Base-by-base conservation (phyloP, 305 asterid genomes). In the Euphrasia arctica region DNA sequence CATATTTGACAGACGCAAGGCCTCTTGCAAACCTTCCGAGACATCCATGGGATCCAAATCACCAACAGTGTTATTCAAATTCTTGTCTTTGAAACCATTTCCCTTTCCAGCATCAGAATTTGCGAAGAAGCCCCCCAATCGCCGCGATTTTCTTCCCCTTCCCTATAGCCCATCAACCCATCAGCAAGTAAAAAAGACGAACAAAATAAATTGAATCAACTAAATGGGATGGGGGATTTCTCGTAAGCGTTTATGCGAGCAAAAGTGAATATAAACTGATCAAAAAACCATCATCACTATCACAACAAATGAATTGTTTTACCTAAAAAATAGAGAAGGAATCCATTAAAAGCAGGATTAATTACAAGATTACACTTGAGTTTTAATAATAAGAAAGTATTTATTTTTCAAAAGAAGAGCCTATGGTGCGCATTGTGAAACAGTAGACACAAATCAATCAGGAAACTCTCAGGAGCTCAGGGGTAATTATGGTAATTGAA, bases 1-100 rank as follows among this genome's bases (percentile, higher is more conserved):
- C 87, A 94, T 70, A 81, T 69, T 89, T 9, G 99, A 94, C 58
- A 90, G 89, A 75, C 85, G 98, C 95, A 94, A 85, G 4, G 99
- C 99, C 77, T 94, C 99, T 77, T 94, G 95, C 98, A 94, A 89
- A 75, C 98, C 81, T 62, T 91, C 98, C 31, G 96, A 83, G 89
- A 91, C 82, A 72, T 94, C 99, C 98, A 91, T 82, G 49, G 93
- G 94, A 76, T 94, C 98, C 74, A 85, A 50, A 75, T 87, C 96
- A 69, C 61, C 73, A 63, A 79, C 66, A 12, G 83, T 79, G 78
- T 72, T 75, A 50, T 73, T 79, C 63, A 77, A 74, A 74, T 67
- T 82, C 74, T 64, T 82, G 60, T 65, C 61, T 28, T 74, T 77
- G 71, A 69, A 62, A 73, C 47, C 80, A 72, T 74, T 83, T 74